Evolutionary conservation across 371 early-diverging fungal genomes (phyloP), one percentile per base, ranked within the genome.

Genomic region (Capillidium rhysosporum): DNA sequence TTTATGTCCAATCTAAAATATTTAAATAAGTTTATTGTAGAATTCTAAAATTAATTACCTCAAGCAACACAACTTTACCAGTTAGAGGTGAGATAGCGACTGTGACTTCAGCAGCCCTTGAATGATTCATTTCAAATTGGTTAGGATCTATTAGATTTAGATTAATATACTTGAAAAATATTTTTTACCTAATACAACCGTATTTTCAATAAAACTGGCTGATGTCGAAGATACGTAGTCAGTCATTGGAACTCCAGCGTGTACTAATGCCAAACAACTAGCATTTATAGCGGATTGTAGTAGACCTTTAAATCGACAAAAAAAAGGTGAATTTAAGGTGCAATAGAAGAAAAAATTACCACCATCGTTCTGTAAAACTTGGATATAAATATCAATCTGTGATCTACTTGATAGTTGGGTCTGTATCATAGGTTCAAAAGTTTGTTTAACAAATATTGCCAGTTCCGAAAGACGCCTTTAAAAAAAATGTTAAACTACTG

Each of bases 211-310:
- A 58, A 73, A 82, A 10, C 94, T 93, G 10, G 86, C 92, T n/a
- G 92, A 85, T 57, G 86, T 86, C n/a, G 95, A 92, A 52, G 79
- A 79, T 2, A 94, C 89, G 67, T 88, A 92, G 57, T 96, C 97
- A 9, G 66, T 60, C 92, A 96, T 89, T n/a, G 95, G 84, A 29
- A 96, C 81, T 40, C 97, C 96, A 4, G 97, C 97, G 61, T 96
- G 91, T n/a, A 95, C 80, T 56, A 96, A 62, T 0, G 97, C 97
- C 72, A 96, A 63, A 5, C 90, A 87, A 0, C 91, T 76, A 1
- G 92, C 97, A 66, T 96, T 94, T 52, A 94, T 86, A 54, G 88
- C 89, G 5, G 84, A 68, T 58, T 86, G 87, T 21, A 92, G 63
- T 4, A 70, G 54, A 34, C 71, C 70, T 64, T 62, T 52, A 55